Evolutionary conservation across 352 stramenopile genomes (phyloP).

Genomic region (Vaucheria bursata): DNA sequence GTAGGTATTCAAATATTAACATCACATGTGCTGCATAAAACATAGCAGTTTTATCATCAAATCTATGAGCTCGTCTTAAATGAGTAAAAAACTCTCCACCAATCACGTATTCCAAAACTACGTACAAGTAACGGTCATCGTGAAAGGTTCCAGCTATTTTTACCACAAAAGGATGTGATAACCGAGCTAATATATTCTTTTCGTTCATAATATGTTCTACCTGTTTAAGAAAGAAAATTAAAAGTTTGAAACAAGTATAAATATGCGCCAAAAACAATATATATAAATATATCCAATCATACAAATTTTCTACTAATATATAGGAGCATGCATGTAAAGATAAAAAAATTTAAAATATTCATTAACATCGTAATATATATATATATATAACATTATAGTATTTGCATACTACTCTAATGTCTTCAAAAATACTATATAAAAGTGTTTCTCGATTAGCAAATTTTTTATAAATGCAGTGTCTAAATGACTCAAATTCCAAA

Average conservation of each 20-base stretch:
- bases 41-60: conserved; percentile 69
- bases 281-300: not conserved
- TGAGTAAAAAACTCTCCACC: conserved; percentile 95
- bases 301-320: not conserved
- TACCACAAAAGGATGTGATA: conserved; percentile 92
- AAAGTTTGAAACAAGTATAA: not conserved
- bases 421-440: too few relatives aligned
- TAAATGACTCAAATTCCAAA: too few relatives aligned
- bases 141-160: conserved; percentile 86
- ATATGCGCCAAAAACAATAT: not conserved
- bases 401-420: too few relatives aligned
- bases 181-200: conserved; percentile 76
- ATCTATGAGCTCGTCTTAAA: conserved; percentile 78
- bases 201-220: conserved; percentile 94
- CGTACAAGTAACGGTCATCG: conserved; percentile 76
- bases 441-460: too few relatives aligned
- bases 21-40: conserved; percentile 86
- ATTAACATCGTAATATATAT: too few relatives aligned
- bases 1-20: conserved; percentile 92
- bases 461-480: too few relatives aligned
- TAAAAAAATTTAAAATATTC: not conserved
- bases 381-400: too few relatives aligned
- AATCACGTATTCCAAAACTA: conserved; percentile 93
- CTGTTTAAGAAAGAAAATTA: conserved; percentile 44
- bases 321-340: not conserved